Conservation (phyloP, 2,329 filamentous ascomycete genomes). For the Monosporascus sp. region DNA sequence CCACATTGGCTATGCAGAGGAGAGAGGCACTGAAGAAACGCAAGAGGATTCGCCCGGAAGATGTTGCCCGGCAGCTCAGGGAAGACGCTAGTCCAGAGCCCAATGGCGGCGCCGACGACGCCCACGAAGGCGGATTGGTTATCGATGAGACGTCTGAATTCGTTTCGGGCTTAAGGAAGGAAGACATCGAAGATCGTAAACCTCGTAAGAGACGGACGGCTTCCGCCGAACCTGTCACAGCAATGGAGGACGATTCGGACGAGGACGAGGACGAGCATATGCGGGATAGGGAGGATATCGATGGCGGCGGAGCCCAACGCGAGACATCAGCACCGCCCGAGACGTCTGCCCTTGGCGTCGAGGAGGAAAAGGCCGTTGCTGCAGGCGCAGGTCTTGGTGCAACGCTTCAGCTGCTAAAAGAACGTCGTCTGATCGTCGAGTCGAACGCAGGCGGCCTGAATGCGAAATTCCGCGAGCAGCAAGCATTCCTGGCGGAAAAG, state of each 20-base stretch:
- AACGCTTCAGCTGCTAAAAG: slow-evolving; percentile 74
- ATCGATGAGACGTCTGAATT: slow-evolving; percentile 97
- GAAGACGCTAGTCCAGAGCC: slow-evolving; percentile 52
- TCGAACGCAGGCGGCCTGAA: slow-evolving; percentile 60
- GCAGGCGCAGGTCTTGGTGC: slow-evolving; percentile 76
- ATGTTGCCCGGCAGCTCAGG: slow-evolving; percentile 76
- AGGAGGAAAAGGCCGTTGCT: slow-evolving; percentile 77
- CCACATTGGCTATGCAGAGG: slow-evolving; percentile 77
- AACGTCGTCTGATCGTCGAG: slow-evolving; percentile 74
- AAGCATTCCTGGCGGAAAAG: slow-evolving; percentile 77
- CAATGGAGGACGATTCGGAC: slow-evolving; percentile 41
- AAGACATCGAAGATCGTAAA: slow-evolving; percentile 50
- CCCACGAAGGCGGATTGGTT: slow-evolving; percentile 60
- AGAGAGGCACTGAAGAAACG: slow-evolving; percentile 84
- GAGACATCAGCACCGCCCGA: slow-evolving; percentile 37
- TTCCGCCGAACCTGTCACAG: slow-evolving; percentile 34
- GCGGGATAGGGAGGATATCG: slow-evolving; percentile 45
- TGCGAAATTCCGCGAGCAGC: slow-evolving; percentile 62
- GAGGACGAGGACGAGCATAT: slow-evolving; percentile 43
- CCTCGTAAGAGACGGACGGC: slow-evolving; percentile 39
- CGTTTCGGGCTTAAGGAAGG: slow-evolving; percentile 75
- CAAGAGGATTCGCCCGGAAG: slow-evolving; percentile 80
- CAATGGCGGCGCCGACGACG: slow-evolving; percentile 40
- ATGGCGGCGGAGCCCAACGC: slow-evolving; percentile 41
- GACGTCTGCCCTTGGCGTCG: slow-evolving; percentile 67